Percentiles rank a stretch among this genome's conserved stretches.
These are phyloP conservation scores for Boletus subcaerulescens DNA, from an alignment of 768 basidiomycete species.

Conservation along the genomic window DNA sequence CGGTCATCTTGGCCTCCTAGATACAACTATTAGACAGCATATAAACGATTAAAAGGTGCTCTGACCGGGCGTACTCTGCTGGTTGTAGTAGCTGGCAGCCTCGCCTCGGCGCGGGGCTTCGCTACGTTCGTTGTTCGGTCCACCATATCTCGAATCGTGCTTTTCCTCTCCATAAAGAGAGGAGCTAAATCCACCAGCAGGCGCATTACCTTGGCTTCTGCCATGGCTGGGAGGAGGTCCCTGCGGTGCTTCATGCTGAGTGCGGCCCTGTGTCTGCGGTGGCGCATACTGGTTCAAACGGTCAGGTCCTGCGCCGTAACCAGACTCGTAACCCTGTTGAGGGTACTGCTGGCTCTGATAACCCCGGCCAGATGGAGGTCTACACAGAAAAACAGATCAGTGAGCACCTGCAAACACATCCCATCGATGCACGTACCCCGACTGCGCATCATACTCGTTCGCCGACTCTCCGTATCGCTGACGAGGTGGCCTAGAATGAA, in stretches of 20 bases:
- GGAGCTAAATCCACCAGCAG: conserved; percentile 16
- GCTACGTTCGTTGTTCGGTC: background rate
- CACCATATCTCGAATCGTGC: conserved; percentile 6
- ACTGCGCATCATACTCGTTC: background rate
- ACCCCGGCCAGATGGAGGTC: conserved; percentile 1
- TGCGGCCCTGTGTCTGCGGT: conserved; percentile 5
- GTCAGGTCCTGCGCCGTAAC: conserved; percentile 4
- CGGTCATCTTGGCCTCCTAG: conserved; percentile 21
- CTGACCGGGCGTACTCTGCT: conserved; percentile 8
- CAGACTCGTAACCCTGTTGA: conserved; percentile 5
- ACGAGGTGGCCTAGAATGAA: background rate
- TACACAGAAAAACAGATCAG: background rate
- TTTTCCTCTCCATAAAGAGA: conserved; percentile 10
- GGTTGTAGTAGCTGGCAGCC: conserved; percentile 17
- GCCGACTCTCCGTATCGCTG: background rate
- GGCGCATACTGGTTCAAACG: conserved; percentile 12
- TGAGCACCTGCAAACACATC: background rate
- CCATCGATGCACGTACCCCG: background rate
- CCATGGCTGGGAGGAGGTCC: conserved; percentile 2
- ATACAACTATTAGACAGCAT: conserved; percentile 1
- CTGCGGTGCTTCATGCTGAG: conserved; percentile 7
- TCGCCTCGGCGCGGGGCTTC: conserved; percentile 15
- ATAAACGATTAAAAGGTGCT: background rate
- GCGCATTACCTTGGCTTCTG: conserved; percentile 4
- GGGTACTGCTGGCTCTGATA: conserved; percentile 4